These are phyloP conservation scores for Debaryomyces fabryi DNA, from an alignment of 1,139 yeast species.

Conservation along the genomic window DNA sequence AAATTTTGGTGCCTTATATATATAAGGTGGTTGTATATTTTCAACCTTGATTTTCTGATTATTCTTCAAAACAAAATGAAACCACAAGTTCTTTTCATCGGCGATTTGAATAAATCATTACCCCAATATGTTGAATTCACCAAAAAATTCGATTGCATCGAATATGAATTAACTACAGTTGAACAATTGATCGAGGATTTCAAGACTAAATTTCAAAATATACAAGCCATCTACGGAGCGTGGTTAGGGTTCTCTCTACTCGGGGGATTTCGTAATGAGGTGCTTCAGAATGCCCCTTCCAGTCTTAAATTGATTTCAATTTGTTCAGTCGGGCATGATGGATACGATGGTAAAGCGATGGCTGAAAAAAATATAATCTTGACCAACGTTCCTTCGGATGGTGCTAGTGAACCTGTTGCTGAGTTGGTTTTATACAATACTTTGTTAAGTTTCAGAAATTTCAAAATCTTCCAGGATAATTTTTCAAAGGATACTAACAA, in stretches of 20 bases:
- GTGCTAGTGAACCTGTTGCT: constrained; percentile 73
- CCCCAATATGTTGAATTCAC: constrained; percentile 41
- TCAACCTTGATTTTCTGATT: not conserved
- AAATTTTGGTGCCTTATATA: not conserved
- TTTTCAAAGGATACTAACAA: constrained; percentile 33
- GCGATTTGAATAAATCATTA: constrained; percentile 40
- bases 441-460: constrained; percentile 63
- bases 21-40: not conserved
- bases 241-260: constrained; percentile 57
- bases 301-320: constrained; percentile 58
- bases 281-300: constrained; percentile 55
- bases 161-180: constrained; percentile 42
- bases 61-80: constrained; percentile 11
- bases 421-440: constrained; percentile 68
- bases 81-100: constrained; percentile 49
- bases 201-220: constrained; percentile 34
- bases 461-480: constrained; percentile 49
- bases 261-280: constrained; percentile 52
- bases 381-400: constrained; percentile 67
- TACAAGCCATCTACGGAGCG: constrained; percentile 64
- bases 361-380: constrained; percentile 50
- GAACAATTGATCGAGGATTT: constrained; percentile 46
- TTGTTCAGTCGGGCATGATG: constrained; percentile 74
- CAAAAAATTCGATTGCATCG: constrained; percentile 45
- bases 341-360: constrained; percentile 50